Base-by-base conservation (phyloP, 2,329 filamentous ascomycete genomes). In the Paecilomyces fulvus region DNA sequence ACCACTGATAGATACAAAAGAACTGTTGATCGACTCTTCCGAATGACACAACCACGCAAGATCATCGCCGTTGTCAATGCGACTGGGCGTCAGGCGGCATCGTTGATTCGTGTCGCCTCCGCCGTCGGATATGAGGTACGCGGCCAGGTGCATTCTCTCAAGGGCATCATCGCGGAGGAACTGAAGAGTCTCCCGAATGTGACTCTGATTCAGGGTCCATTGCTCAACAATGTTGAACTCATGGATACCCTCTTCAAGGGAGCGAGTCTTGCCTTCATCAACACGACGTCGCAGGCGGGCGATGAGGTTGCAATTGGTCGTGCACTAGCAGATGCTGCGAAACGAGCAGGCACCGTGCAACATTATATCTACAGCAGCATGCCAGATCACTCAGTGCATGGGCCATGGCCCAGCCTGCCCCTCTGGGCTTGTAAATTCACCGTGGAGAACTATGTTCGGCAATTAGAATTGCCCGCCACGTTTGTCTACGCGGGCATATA, bases 401-500 rank as follows among this genome's bases (percentile, higher is more conserved):
- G 88, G 60, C 77, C 84, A 28, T 96, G 91, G 90, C 90, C 88
- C 49, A 87, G 88, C 1, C 77, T 96, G 53, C 94, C 94, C 0
- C 81, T 96, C 54, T 99, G 94, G 92, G 86, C 89, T 3, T 86
- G 87, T 59, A 99, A 99, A 74, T 91, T 95, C 73, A 86, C 89
- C 52, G 88, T 97, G 48, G 94, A 97, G 74, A 88, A 94, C 55
- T 95, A 97, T 72, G 83, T 96, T 53, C 85, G 89, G 57, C 83
- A 90, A 69, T 83, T 96, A 46, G 86, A 86, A 9, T 79, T 96
- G 10, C 90, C 90, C 0, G 86, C 92, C 0, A 97, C 92, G 0
- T 97, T 96, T 72, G 87, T 96, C 62, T 96, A 96, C 73, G 90
- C 92, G 9, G 94, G 92, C 58, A 96, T 96, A 65, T 99, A 97